Conservation (phyloP, 169 alveolate genomes). For the Condylostoma magnum region DNA sequence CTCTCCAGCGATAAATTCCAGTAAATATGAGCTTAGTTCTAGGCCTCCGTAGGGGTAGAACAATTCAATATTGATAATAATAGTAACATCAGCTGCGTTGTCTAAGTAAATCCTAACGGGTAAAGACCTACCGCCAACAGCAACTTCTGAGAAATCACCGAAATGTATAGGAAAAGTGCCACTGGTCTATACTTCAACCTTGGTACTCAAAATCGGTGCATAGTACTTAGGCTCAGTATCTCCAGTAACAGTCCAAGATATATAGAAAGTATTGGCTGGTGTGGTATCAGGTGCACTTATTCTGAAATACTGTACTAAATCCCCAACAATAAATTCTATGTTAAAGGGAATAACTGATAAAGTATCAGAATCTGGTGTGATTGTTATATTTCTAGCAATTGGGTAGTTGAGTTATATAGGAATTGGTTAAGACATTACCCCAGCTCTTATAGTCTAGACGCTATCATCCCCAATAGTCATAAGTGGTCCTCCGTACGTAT, state of each 20-base stretch:
- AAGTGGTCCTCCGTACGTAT: slow-evolving; percentile 44
- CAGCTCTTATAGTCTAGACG: slow-evolving; percentile 34
- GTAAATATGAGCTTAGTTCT: background rate
- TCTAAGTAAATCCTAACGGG: background rate
- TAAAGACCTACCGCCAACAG: slow-evolving; percentile 26
- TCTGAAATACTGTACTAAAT: background rate
- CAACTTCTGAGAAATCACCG: background rate
- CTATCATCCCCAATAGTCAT: slow-evolving; percentile 34
- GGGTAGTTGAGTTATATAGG: slow-evolving; percentile 38
- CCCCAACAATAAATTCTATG: slow-evolving; percentile 1
- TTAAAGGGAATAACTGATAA: slow-evolving; percentile 33
- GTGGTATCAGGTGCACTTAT: slow-evolving; percentile 16
- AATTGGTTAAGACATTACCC: slow-evolving; percentile 31
- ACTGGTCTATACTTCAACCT: background rate
- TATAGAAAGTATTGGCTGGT: background rate
- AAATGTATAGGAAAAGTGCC: background rate
- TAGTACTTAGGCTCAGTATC: slow-evolving; percentile 11
- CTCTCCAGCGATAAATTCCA: slow-evolving; percentile 10
- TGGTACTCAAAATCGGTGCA: slow-evolving; percentile 19
- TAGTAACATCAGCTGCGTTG: background rate
- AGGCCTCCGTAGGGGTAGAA: background rate
- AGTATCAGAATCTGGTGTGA: slow-evolving; percentile 17
- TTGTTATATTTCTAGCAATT: slow-evolving; percentile 38
- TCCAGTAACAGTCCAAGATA: slow-evolving; percentile 12
- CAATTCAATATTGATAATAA: background rate